Evolutionary conservation across 2,329 filamentous ascomycete species (phyloP), one percentile per base, ranked within the genome.

Genomic region (Claviceps cyperi): DNA sequence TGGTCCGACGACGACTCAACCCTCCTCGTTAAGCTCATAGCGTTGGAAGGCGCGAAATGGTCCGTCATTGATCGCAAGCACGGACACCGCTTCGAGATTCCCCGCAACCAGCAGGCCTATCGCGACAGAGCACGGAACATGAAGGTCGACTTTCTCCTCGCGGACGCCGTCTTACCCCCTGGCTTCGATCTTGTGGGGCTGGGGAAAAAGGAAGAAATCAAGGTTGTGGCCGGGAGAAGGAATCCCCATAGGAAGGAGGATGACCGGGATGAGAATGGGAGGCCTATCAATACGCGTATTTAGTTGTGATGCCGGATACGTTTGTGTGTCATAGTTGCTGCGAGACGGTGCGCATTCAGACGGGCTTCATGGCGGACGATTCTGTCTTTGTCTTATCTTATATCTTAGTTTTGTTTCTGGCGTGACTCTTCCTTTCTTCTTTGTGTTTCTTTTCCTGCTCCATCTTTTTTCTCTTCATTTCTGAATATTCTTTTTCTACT

Each of bases 121-220:
- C 74, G 76, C 6, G 76, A 80, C 66, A 76, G 74, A 61, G 76
- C 76, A n/a, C 71, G 76, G 47, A 71, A 76, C 50, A 55, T 77
- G 50, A 80, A 80, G 64, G 72, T 75, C 37, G 69, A 73, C 35
- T 67, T 73, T 44, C 63, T 80, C 15, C 65, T 70, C 47, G 59
- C 62, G 2, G 73, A 78, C 56, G 53, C 51, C 2, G 38, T 63
- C 9, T 61, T 80, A 4, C 74, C 75, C 1, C 60, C 62, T 0
- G 64, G 67, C 5, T 80, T 79, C 52, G 73, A 80, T 53, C 58
- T 63, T 4, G 70, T 80, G 15, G 61, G 65, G 11, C 64, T 80
- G 14, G 66, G 74, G 15, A 64, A 63, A 53, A 80, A 79, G 61
- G 75, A 79, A 60, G 61, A 62, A 39, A 55, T 62, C 0, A 61